Base-by-base conservation (phyloP, 169 alveolate species). In the Babesia ovis region DNA sequence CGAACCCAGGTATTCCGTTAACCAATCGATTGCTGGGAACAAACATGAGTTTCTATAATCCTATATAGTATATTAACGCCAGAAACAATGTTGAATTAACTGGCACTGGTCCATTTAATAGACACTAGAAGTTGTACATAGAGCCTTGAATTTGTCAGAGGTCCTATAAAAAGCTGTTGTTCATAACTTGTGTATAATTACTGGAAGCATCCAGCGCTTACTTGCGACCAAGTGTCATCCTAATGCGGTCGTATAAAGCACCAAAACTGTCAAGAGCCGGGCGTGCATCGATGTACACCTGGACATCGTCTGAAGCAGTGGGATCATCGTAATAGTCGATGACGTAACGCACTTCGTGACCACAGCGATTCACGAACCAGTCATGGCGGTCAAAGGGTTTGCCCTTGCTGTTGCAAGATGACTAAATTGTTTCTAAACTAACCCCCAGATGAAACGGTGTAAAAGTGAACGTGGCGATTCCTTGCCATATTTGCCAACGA, bases 281-380 rank as follows among this genome's bases (percentile, higher is more conserved):
- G 22, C 94, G 60, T 1, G 89, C 90, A 42, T 86, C 94, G 46
- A 90, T 72, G 46, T 79, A 82, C n/a, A 89, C 86, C 70, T 89
- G 80, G 20, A 77, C 67, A 46, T 79, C 90, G 55, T 90, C 92
- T 29, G 48, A 37, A 27, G 80, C 86, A 3, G 66, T 34, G 25
- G 92, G 92, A 73, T 92, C 95, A 55, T 92, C 94, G 77, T 92
- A 92, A 54, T 88, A 92, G 82, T 92, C 95, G 68, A 92, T 64
- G 58, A 92, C 61, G 70, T 92, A 92, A 27, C 94, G 88, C 29
- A 92, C 92, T 32, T 84, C 86, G 31, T 58, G 70, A 20, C 95
- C 95, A 50, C 92, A 90, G 9, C 95, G 83, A 46, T 92, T 82
- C 27, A 92, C 59, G 66, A 56, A 88, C 95, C 95, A 92, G 69